These are phyloP conservation scores for Podila minutissima DNA, from an alignment of 192 early-diverging fungal species.

Conservation along the genomic window DNA sequence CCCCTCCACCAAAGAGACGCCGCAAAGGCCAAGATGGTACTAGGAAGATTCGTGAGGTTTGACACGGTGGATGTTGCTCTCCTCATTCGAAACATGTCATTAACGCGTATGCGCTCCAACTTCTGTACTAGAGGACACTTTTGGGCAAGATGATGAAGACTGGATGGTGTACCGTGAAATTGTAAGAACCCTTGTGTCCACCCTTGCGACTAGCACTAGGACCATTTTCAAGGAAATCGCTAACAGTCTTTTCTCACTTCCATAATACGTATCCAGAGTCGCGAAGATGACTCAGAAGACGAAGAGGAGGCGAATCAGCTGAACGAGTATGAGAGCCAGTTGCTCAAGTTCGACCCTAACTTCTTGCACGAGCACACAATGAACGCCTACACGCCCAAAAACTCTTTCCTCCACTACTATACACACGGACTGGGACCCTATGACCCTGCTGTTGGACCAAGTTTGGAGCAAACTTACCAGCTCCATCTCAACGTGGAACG, in stretches of 20 bases:
- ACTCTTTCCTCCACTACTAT: constrained; percentile 79
- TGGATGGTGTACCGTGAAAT: constrained; percentile 95
- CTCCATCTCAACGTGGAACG: constrained; percentile 93
- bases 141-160: constrained; percentile 93
- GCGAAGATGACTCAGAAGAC: constrained; percentile 84
- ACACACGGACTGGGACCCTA: constrained; percentile 68
- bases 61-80: too few species aligned
- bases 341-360: constrained; percentile 77
- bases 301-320: constrained; percentile 77
- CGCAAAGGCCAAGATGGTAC: constrained; percentile 69
- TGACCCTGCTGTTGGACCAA: constrained; percentile 64
- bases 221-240: too few species aligned
- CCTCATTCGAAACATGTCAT: too few species aligned
- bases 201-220: too few species aligned
- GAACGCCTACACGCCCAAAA: constrained; percentile 69
- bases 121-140: constrained; percentile 79
- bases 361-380: constrained; percentile 80
- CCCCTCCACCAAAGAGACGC: constrained; percentile 60
- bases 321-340: constrained; percentile 74
- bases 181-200: constrained; percentile 53
- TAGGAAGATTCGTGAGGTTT: too few species aligned
- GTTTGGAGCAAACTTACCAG: constrained; percentile 75
- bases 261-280: constrained; percentile 54
- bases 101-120: neutral
- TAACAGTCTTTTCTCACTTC: too few species aligned